Conservation (phyloP, 73 alveolate genomes). For the Paramecium sonneborni region DNA sequence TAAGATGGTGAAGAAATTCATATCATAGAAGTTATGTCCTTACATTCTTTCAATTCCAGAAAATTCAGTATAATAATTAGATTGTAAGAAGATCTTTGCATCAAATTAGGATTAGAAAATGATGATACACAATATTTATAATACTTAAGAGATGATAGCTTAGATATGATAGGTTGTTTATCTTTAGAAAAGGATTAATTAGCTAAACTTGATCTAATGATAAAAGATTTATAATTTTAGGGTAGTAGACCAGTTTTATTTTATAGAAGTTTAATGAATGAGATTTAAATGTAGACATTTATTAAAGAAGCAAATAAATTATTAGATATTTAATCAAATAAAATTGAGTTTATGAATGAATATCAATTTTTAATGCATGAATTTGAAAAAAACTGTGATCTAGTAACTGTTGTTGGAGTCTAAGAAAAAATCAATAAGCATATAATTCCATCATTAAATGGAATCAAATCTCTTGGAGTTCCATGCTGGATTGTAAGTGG, state of each 20-base stretch:
- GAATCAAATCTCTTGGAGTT: not conserved
- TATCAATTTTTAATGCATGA: slow-evolving; percentile 51
- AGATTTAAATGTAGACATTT: not conserved
- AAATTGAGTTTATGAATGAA: not conserved
- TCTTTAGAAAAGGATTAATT: slow-evolving; percentile 30
- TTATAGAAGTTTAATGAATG: slow-evolving; percentile 49
- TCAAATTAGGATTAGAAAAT: not conserved
- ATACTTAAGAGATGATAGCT: slow-evolving; percentile 43
- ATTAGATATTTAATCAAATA: not conserved
- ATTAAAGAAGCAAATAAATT: slow-evolving; percentile 28
- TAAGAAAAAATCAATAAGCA: not conserved
- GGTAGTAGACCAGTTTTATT: slow-evolving; percentile 31
- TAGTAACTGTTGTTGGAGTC: slow-evolving; percentile 1
- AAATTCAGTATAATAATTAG: slow-evolving; percentile 3
- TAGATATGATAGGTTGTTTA: slow-evolving; percentile 53
- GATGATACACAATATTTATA: slow-evolving; percentile 10
- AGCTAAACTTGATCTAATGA: slow-evolving; percentile 1
- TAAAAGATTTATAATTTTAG: not conserved
- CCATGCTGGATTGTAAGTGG: slow-evolving; percentile 54
- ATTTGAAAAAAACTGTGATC: slow-evolving; percentile 42
- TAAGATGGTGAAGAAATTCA: slow-evolving; percentile 10
- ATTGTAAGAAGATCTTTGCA: not conserved
- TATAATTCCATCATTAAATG: not conserved
- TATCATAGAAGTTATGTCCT: not conserved
- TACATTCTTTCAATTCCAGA: slow-evolving; percentile 31